Percentiles rank a stretch among this genome's conserved stretches.
Conservation (phyloP, 768 basidiomycete genomes). For the Macrolepiota fuliginosa region DNA sequence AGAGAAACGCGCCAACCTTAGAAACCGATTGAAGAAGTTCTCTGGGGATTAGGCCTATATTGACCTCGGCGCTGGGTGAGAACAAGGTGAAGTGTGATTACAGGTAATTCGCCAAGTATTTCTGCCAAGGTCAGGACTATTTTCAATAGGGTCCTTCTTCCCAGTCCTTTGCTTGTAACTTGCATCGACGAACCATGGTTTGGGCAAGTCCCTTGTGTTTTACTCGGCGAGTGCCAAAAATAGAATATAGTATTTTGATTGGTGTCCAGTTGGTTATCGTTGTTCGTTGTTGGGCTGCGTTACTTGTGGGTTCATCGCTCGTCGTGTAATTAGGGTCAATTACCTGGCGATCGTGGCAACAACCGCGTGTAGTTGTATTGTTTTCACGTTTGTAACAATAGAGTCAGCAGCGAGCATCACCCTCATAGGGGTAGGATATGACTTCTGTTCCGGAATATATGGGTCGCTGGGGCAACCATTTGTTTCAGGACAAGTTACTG, state of each 20-base stretch:
- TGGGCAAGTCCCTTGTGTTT: constrained; percentile 26
- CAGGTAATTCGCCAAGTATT: constrained; percentile 22
- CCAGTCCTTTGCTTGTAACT: constrained; percentile 40
- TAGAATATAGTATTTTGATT: neutral
- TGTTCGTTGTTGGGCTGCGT: neutral
- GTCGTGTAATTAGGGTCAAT: neutral
- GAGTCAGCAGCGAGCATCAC: constrained; percentile 23
- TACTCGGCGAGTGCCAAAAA: constrained; percentile 21
- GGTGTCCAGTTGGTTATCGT: neutral
- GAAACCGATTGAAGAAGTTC: constrained; percentile 11
- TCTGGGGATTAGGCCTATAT: constrained; percentile 17
- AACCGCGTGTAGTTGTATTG: constrained; percentile 27
- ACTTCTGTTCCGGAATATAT: constrained; percentile 30
- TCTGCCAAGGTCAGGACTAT: constrained; percentile 8
- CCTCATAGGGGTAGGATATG: constrained; percentile 33
- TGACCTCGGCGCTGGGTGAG: constrained; percentile 14
- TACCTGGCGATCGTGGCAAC: constrained; percentile 26
- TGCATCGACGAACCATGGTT: constrained; percentile 28
- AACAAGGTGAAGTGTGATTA: constrained; percentile 15
- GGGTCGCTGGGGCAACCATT: neutral
- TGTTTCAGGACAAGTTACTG: neutral
- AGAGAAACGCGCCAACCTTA: constrained; percentile 16
- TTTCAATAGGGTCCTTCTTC: constrained; percentile 25
- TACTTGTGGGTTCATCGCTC: neutral
- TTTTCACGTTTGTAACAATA: constrained; percentile 32